Percentiles rank a stretch among this genome's conserved stretches.
Conservation (phyloP, 1,284 basidiomycete species). For the Papiliotrema laurentii region DNA sequence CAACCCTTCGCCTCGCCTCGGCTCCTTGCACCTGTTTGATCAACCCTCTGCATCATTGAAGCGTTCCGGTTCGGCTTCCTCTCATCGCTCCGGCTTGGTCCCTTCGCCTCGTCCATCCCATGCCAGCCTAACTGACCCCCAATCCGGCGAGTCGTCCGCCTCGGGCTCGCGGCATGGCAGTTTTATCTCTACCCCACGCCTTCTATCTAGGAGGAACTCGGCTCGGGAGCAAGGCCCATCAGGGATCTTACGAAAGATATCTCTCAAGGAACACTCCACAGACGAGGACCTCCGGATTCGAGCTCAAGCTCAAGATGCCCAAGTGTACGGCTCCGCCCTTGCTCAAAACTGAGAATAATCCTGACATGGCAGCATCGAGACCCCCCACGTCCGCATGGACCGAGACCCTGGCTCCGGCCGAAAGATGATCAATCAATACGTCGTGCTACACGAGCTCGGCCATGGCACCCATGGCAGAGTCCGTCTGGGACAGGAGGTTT, state of each 20-base stretch:
- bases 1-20: too few relatives aligned
- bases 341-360: too few relatives aligned
- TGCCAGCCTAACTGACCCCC: neutral
- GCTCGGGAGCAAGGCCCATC: slow-evolving; percentile 12
- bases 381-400: slow-evolving; percentile 50
- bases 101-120: neutral
- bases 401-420: slow-evolving; percentile 46
- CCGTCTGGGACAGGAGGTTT: slow-evolving; percentile 61
- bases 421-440: slow-evolving; percentile 72
- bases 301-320: too few relatives aligned
- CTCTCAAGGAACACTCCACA: slow-evolving; percentile 8
- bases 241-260: slow-evolving; percentile 6
- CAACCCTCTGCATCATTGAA: neutral
- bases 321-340: too few relatives aligned
- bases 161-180: slow-evolving; percentile 18
- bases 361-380: slow-evolving; percentile 55
- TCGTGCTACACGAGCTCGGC: slow-evolving; percentile 59
- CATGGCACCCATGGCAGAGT: slow-evolving; percentile 79
- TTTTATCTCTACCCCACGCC: slow-evolving; percentile 17
- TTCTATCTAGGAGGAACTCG: slow-evolving; percentile 21
- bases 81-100: neutral
- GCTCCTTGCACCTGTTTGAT: too few relatives aligned
- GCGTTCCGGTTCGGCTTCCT: neutral
- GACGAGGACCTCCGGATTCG: neutral
- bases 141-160: slow-evolving; percentile 7